Conservation (phyloP, 1,284 basidiomycete species). For the Xerocomus nothofagi region DNA sequence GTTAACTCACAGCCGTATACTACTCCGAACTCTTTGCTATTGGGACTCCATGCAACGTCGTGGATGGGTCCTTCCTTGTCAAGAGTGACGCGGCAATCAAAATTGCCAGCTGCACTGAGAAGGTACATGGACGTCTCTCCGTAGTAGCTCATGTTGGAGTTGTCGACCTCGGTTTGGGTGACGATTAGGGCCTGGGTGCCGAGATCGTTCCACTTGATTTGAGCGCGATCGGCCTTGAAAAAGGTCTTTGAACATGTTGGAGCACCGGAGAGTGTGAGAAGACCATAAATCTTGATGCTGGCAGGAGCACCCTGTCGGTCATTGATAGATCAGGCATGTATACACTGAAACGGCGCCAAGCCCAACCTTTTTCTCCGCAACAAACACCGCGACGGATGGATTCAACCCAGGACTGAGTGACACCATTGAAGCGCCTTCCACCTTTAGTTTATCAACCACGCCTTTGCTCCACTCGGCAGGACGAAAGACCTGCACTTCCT, state of each 20-base stretch:
- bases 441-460: conserved; percentile 76
- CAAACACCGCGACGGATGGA: conserved; percentile 85
- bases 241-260: conserved; percentile 87
- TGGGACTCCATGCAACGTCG: conserved; percentile 97
- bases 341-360: neutral
- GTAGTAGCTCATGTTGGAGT: conserved; percentile 97
- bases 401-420: conserved; percentile 81
- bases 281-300: conserved; percentile 81
- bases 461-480: conserved; percentile 79
- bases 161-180: conserved; percentile 96
- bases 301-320: conserved; percentile 80
- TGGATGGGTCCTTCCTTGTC: conserved; percentile 99
- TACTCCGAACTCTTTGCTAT: conserved; percentile 94
- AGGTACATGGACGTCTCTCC: conserved; percentile 96
- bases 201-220: conserved; percentile 95
- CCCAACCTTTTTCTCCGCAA: conserved; percentile 87
- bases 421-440: conserved; percentile 79
- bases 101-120: conserved; percentile 92
- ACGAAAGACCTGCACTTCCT: conserved; percentile 88
- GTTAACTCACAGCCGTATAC: conserved; percentile 88
- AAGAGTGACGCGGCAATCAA: conserved; percentile 88
- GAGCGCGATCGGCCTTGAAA: conserved; percentile 93
- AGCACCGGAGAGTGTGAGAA: conserved; percentile 58
- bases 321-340: conserved; percentile 1
- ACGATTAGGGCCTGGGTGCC: conserved; percentile 87